These are phyloP conservation scores for Pleurotus pulmonarius DNA, from an alignment of 768 basidiomycete genomes.

Conservation along the genomic window DNA sequence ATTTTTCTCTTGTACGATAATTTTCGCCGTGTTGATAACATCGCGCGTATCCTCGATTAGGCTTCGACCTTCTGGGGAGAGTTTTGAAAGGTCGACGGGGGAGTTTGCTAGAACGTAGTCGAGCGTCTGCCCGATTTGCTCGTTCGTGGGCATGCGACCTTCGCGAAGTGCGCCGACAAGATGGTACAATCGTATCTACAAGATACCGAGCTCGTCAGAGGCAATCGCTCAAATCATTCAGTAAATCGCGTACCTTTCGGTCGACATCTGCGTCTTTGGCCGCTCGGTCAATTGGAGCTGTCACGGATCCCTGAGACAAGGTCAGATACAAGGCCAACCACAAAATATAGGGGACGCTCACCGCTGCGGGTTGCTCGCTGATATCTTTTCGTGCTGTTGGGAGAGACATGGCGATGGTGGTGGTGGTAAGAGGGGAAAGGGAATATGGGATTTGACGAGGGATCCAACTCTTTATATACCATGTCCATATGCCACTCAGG, in stretches of 20 bases:
- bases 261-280: constrained; percentile 71
- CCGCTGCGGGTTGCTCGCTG: constrained; percentile 44
- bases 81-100: constrained; percentile 57
- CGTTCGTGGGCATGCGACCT: constrained; percentile 74
- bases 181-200: constrained; percentile 70
- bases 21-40: constrained; percentile 68
- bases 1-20: constrained; percentile 79
- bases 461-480: neutral
- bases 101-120: constrained; percentile 55
- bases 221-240: too few relatives aligned
- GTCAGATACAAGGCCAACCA: neutral
- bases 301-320: constrained; percentile 43
- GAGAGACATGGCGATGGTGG: constrained; percentile 50
- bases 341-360: neutral
- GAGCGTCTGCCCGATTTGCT: constrained; percentile 72
- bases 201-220: neutral
- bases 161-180: constrained; percentile 76
- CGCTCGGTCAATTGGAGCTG: constrained; percentile 55
- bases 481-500: neutral
- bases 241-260: constrained; percentile 70
- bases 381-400: constrained; percentile 60
- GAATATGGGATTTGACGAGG: neutral
- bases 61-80: constrained; percentile 73
- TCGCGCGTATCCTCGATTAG: constrained; percentile 72
- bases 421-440: neutral